Percentiles rank a stretch among this genome's conserved stretches.
Conservation (phyloP, 495 filamentous ascomycete species). For the Chaetomidium leptoderma region DNA sequence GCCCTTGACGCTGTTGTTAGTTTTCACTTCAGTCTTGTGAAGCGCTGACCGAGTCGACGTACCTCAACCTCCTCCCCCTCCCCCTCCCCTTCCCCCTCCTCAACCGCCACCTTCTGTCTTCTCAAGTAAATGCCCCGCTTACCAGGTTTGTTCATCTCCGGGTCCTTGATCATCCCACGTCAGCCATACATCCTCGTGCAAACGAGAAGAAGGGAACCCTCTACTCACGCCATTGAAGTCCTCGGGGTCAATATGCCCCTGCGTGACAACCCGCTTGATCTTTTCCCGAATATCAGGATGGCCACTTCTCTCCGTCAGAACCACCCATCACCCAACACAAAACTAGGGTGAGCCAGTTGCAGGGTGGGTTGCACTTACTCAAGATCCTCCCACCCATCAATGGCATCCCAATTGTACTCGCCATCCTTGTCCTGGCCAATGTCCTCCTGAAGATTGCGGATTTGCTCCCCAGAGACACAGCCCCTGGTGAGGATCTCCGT, state of each 20-base stretch:
- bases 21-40: neutral
- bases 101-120: constrained; percentile 28
- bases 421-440: constrained; percentile 34
- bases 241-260: constrained; percentile 69
- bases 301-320: constrained; percentile 22
- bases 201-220: neutral
- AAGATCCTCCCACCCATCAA: constrained; percentile 74
- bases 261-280: constrained; percentile 55
- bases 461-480: constrained; percentile 65
- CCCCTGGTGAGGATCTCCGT: constrained; percentile 51
- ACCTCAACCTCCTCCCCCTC: constrained; percentile 28
- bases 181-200: constrained; percentile 13
- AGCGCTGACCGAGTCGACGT: constrained; percentile 2
- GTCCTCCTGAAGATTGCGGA: constrained; percentile 52
- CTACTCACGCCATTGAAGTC: constrained; percentile 75
- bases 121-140: constrained; percentile 54
- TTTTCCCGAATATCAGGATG: constrained; percentile 56
- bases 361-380: constrained; percentile 30
- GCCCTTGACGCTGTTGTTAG: constrained; percentile 18
- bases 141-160: constrained; percentile 63
- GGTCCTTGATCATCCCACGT: constrained; percentile 49
- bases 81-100: constrained; percentile 25
- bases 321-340: neutral
- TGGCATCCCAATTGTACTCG: constrained; percentile 38
- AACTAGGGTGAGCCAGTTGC: neutral